phyloP scores from a whole-genome alignment of 148 eudicot species.

The Amaranthus hypochondriacus region DNA sequence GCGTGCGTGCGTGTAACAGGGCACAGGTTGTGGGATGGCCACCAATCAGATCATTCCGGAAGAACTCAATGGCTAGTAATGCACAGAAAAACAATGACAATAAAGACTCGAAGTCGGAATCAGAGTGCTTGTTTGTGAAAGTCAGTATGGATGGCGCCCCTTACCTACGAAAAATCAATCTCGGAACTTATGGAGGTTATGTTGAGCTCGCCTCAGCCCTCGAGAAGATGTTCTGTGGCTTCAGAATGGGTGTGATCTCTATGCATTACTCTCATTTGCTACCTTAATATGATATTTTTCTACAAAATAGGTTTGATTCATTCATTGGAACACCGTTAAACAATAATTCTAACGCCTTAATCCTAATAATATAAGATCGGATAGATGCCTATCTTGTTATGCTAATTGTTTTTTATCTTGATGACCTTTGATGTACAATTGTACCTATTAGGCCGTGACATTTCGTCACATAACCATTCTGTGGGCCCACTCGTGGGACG shows the following conservation, averaged over 20 bases:
- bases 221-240: conserved; percentile 69
- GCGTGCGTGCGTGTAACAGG: conserved; percentile 25
- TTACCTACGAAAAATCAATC: conserved; percentile 63
- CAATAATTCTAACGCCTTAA: too few relatives aligned
- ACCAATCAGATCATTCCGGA: conserved; percentile 60
- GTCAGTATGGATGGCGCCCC: conserved; percentile 79
- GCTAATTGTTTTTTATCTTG: neutral
- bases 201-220: conserved; percentile 48
- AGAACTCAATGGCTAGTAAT: conserved; percentile 47
- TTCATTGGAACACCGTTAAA: neutral
- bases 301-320: neutral
- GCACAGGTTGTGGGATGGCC: conserved; percentile 76
- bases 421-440: neutral
- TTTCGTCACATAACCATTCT: too few relatives aligned
- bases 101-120: conserved; percentile 30
- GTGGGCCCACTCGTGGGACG: too few relatives aligned
- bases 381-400: neutral
- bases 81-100: conserved; percentile 31
- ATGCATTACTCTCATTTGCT: neutral
- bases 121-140: conserved; percentile 48
- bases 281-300: neutral
- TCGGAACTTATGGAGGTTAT: conserved; percentile 39
- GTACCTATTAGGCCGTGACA: too few relatives aligned
- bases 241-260: conserved; percentile 43
- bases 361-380: too few relatives aligned